Evolutionary conservation across 108 stramenopile genomes (phyloP).

Genomic region (Pseudonitzschia pungens): DNA sequence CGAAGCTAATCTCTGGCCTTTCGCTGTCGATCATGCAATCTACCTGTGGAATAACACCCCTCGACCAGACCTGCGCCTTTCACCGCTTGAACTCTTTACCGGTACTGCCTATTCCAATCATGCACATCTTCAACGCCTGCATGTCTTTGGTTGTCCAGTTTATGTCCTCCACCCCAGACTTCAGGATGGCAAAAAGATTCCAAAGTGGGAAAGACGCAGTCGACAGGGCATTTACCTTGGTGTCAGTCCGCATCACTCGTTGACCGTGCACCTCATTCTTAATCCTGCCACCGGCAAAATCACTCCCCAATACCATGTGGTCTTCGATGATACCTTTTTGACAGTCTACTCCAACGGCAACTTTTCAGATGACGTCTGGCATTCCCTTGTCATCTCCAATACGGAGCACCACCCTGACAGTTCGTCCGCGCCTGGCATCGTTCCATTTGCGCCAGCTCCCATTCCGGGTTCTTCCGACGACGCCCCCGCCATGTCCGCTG

Average conservation of each 20-base stretch:
- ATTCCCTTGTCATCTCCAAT: not conserved
- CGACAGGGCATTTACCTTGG: conserved; percentile 47
- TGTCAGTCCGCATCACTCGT: conserved; percentile 32
- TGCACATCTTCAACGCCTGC: conserved; percentile 15
- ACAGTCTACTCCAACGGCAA: conserved; percentile 19
- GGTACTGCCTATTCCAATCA: conserved; percentile 12
- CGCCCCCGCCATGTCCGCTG: too few relatives aligned
- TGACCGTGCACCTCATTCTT: conserved; percentile 35
- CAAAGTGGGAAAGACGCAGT: conserved; percentile 38
- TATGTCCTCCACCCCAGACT: conserved; percentile 41
- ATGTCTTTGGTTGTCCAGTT: conserved; percentile 40
- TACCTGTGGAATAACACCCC: conserved; percentile 46
- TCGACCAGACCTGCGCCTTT: conserved; percentile 33
- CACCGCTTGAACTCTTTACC: conserved; percentile 23
- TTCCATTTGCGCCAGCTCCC: too few relatives aligned
- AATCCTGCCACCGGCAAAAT: conserved; percentile 40
- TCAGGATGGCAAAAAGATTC: conserved; percentile 44
- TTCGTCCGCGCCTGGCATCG: too few relatives aligned
- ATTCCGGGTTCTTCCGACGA: too few relatives aligned
- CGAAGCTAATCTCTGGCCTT: conserved; percentile 41
- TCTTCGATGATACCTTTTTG: conserved; percentile 52
- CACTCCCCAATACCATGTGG: conserved; percentile 51
- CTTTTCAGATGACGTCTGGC: not conserved
- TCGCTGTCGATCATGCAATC: conserved; percentile 51
- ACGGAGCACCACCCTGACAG: not conserved